A percentile compares a stretch with the other conserved stretches of the same genome.
Evolutionary conservation across 345 rosid species (phyloP).

Genomic region (Boechera stricta): DNA sequence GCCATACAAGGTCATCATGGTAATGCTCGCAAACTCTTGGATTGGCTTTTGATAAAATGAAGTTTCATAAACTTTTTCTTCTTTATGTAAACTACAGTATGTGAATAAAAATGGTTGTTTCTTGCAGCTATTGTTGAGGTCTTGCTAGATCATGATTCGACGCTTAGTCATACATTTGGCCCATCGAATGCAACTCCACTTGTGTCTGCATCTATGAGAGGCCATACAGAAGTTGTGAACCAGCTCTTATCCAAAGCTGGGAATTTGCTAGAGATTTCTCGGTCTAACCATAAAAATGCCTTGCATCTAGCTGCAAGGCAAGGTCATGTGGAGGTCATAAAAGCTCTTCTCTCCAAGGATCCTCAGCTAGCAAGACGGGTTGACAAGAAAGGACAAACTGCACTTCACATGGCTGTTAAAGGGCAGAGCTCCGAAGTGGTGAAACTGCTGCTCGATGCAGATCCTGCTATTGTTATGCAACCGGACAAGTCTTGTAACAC

Average conservation of each 20-base stretch:
- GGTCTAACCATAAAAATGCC: slow-evolving; percentile 89
- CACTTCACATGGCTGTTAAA: slow-evolving; percentile 95
- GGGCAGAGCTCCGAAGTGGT: slow-evolving; percentile 93
- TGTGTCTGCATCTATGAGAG: slow-evolving; percentile 86
- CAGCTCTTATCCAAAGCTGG: slow-evolving; percentile 81
- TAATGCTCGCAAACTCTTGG: slow-evolving; percentile 42
- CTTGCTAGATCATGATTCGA: slow-evolving; percentile 79
- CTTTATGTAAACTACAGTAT: background rate
- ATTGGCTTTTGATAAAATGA: background rate
- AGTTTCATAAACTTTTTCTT: background rate
- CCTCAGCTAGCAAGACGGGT: slow-evolving; percentile 86
- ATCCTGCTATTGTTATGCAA: slow-evolving; percentile 94
- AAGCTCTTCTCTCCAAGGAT: slow-evolving; percentile 77
- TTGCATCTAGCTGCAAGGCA: slow-evolving; percentile 92
- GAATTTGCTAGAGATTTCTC: slow-evolving; percentile 70
- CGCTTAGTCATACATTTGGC: slow-evolving; percentile 71
- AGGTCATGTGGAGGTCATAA: slow-evolving; percentile 80
- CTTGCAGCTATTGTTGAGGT: slow-evolving; percentile 87
- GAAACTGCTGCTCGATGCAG: slow-evolving; percentile 83
- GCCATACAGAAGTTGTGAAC: slow-evolving; percentile 85
- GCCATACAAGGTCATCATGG: slow-evolving; percentile 91
- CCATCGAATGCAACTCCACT: slow-evolving; percentile 93
- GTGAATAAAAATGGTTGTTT: slow-evolving; percentile 29
- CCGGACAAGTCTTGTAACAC: slow-evolving; percentile 93
- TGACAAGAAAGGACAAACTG: slow-evolving; percentile 96